Evolutionary conservation across 345 rosid species (phyloP).

Genomic region (Aquilaria malaccensis): DNA sequence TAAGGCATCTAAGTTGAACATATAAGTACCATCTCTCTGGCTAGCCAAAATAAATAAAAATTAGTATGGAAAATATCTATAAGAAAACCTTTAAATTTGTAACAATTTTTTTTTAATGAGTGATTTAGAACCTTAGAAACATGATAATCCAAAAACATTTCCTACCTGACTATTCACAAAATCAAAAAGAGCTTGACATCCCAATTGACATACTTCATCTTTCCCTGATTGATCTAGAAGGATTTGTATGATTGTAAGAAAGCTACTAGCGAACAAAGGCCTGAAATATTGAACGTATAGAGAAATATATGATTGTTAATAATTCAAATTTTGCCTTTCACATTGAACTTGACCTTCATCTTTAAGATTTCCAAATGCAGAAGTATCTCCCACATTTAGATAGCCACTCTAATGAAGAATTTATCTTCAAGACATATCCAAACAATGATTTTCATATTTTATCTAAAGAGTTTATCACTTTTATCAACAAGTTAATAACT

Average conservation of each 20-base stretch:
- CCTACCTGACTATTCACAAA: constrained; percentile 69
- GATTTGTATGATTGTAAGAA: constrained; percentile 57
- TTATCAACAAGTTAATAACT: no score
- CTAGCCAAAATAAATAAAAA: constrained; percentile 14
- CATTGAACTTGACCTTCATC: neutral
- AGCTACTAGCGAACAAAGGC: constrained; percentile 76
- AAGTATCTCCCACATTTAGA: neutral
- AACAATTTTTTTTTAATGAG: neutral
- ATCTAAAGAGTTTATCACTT: no score
- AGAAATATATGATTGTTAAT: constrained; percentile 4
- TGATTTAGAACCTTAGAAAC: neutral
- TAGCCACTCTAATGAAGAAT: neutral
- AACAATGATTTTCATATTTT: neutral
- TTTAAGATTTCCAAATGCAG: neutral
- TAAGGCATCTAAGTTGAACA: constrained; percentile 67
- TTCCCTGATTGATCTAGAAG: constrained; percentile 57
- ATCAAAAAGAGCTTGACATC: constrained; percentile 61
- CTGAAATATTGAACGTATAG: constrained; percentile 23
- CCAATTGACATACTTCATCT: constrained; percentile 48
- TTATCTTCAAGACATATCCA: neutral
- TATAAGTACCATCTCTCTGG: constrained; percentile 60
- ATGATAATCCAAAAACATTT: constrained; percentile 11
- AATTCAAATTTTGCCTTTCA: neutral
- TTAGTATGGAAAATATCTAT: constrained; percentile 9
- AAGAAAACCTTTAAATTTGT: neutral